Evolutionary conservation across 768 basidiomycete genomes (phyloP), one percentile per base, ranked within the genome.

Genomic region (Mrakia hoshinonis): DNA sequence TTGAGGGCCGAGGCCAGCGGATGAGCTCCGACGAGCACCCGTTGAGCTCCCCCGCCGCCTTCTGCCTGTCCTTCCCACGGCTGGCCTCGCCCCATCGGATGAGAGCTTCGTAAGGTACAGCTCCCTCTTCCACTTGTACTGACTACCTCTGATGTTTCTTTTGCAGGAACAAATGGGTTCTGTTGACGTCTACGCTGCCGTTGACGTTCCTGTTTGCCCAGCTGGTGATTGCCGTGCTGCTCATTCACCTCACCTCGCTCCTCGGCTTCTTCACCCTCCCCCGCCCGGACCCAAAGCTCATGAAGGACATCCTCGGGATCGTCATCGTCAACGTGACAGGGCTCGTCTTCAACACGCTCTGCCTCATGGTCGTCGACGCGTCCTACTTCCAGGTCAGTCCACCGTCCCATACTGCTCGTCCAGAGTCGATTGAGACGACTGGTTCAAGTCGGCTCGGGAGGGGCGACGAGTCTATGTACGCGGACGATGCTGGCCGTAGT

Each of bases 301-400:
- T 36, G 54, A 73, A 68, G 55, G 58, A 48, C 13, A 73, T 73
- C 47, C 12, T n/a, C 39, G 55, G 31, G 26, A 55, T 73, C 39
- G 67, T 73, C n/a, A 78, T 84, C 1, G 86, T 89, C 54, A 89
- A 89, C 75, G 85, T 89, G n/a, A 80, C 86, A 9, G 89, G 89
- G 1, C 82, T 91, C 4, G 84, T 89, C 0, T 90, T 90, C 82
- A 90, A 90, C 74, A 89, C 87, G 0, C 83, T 90, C 6, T 91
- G 90, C 76, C 81, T 91, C 67, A 83, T 88, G 34, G 86, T 85
- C 67, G 89, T 91, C 24, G 89, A 91, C 69, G 89, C 89, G 2
- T 86, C 87, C 0, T 91, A 88, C 79, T 91, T 90, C 79, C 89
- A 90, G 83, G 88, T 87, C 74, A 47, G 77, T 69, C 10, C 49